These are phyloP conservation scores for Suillus hirtellus DNA, from an alignment of 768 basidiomycete species.

Conservation along the genomic window DNA sequence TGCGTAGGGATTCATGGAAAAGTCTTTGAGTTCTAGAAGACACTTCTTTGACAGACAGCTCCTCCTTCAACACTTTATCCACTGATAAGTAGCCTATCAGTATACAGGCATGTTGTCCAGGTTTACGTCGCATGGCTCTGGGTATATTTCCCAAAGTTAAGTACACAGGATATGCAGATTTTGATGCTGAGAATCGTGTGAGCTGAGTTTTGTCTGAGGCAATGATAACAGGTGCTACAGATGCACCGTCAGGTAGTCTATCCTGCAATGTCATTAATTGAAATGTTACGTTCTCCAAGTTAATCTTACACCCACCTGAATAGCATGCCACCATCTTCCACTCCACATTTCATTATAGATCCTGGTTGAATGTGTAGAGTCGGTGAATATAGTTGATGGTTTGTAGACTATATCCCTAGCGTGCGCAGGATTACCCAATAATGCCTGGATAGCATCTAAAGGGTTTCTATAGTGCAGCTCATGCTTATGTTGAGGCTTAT, in stretches of 20 bases:
- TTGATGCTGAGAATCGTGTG: conserved; percentile 40
- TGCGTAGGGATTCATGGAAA: not conserved
- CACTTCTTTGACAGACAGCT: conserved; percentile 19
- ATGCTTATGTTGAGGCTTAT: conserved; percentile 9
- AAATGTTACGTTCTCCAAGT: not conserved
- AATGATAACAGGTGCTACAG: conserved; percentile 45
- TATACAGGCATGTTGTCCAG: conserved; percentile 35
- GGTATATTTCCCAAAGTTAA: conserved; percentile 43
- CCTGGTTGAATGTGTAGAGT: conserved; percentile 15
- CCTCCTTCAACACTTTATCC: conserved; percentile 29
- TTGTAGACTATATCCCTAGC: conserved; percentile 28
- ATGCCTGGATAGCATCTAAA: not conserved
- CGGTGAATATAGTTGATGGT: conserved; percentile 28
- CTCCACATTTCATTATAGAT: conserved; percentile 40
- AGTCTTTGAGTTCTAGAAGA: conserved; percentile 9
- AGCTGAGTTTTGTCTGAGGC: conserved; percentile 48
- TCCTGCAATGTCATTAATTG: not conserved
- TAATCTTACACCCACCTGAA: conserved; percentile 32
- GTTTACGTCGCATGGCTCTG: conserved; percentile 38
- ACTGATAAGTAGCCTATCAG: conserved; percentile 43
- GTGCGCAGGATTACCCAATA: conserved; percentile 7
- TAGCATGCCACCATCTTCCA: conserved; percentile 36
- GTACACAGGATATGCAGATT: conserved; percentile 44
- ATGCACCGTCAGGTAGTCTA: conserved; percentile 20
- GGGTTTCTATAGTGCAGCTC: conserved; percentile 2